These are phyloP conservation scores for Trichophyton schoenleinii DNA, from an alignment of 2,329 filamentous ascomycete genomes.

Conservation along the genomic window DNA sequence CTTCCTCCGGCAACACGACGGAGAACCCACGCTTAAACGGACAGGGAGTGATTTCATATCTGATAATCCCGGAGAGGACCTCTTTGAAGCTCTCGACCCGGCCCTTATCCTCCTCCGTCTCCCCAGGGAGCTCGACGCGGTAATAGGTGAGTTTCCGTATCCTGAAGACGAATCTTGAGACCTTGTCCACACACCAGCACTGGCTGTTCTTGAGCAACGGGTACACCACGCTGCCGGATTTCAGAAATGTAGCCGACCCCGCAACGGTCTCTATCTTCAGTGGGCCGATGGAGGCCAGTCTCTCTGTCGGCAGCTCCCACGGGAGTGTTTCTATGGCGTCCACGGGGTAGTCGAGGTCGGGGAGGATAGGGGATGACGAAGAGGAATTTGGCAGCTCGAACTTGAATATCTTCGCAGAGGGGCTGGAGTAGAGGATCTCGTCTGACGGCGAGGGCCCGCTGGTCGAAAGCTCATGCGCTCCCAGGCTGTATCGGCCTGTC, in stretches of 20 bases:
- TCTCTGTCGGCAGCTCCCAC: slow-evolving; percentile 64
- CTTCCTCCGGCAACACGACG: slow-evolving; percentile 58
- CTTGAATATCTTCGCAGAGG: slow-evolving; percentile 57
- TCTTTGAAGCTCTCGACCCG: slow-evolving; percentile 55
- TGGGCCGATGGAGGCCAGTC: slow-evolving; percentile 68
- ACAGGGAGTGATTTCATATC: slow-evolving; percentile 78
- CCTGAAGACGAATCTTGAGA: slow-evolving; percentile 74
- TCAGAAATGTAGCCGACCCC: slow-evolving; percentile 75
- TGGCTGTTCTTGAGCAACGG: slow-evolving; percentile 82
- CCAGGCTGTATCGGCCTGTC: slow-evolving; percentile 17
- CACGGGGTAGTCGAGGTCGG: slow-evolving; percentile 37
- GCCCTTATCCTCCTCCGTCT: slow-evolving; percentile 49
- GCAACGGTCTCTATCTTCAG: slow-evolving; percentile 77
- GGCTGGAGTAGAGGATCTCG: slow-evolving; percentile 54
- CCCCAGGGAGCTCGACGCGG: slow-evolving; percentile 70
- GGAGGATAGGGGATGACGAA: slow-evolving; percentile 26
- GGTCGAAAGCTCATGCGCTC: slow-evolving; percentile 13
- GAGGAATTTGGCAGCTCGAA: slow-evolving; percentile 39
- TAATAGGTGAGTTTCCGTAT: slow-evolving; percentile 76
- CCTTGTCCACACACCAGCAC: slow-evolving; percentile 83
- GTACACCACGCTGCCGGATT: slow-evolving; percentile 69
- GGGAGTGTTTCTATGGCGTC: slow-evolving; percentile 52
- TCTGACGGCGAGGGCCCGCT: slow-evolving; percentile 21
- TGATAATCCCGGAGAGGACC: slow-evolving; percentile 59
- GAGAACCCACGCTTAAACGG: slow-evolving; percentile 70